Evolutionary conservation across 345 rosid genomes (phyloP).

Genomic region (Excoecaria cochinchinensis): DNA sequence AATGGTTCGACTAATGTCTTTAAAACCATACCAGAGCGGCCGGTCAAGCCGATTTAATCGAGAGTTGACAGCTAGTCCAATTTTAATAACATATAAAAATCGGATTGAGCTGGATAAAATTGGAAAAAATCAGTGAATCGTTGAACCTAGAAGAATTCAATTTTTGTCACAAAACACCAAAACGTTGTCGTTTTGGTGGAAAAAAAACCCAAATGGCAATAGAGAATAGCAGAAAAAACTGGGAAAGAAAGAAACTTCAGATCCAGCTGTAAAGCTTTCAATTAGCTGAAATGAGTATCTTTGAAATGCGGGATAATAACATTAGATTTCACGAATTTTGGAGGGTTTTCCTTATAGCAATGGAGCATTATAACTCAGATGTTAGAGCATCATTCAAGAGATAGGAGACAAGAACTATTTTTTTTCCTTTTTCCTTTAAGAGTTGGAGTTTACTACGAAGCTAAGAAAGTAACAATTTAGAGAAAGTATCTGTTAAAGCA

Average conservation of each 20-base stretch:
- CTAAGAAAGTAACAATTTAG: neutral
- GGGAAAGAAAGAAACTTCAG: constrained; percentile 1
- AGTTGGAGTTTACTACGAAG: neutral
- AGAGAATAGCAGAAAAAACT: no score
- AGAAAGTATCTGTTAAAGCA: neutral
- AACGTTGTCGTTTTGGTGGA: no score
- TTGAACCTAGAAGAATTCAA: no score
- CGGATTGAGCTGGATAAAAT: no score
- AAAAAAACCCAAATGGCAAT: no score
- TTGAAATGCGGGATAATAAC: neutral
- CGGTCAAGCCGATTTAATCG: no score
- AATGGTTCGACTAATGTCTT: no score
- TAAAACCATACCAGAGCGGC: no score
- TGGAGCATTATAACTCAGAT: neutral
- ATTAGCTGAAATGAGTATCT: constrained; percentile 10
- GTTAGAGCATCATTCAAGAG: constrained; percentile 7
- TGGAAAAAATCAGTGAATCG: no score
- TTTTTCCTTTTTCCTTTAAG: neutral
- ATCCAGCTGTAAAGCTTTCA: constrained; percentile 12
- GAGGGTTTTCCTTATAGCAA: neutral
- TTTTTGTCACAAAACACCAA: no score
- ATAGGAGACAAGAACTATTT: constrained; percentile 11
- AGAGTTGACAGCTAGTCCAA: no score
- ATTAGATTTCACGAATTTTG: constrained; percentile 7
- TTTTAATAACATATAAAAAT: no score